These are phyloP conservation scores for Arthrinium phaeospermum DNA, from an alignment of 2,329 filamentous ascomycete genomes.

Conservation along the genomic window DNA sequence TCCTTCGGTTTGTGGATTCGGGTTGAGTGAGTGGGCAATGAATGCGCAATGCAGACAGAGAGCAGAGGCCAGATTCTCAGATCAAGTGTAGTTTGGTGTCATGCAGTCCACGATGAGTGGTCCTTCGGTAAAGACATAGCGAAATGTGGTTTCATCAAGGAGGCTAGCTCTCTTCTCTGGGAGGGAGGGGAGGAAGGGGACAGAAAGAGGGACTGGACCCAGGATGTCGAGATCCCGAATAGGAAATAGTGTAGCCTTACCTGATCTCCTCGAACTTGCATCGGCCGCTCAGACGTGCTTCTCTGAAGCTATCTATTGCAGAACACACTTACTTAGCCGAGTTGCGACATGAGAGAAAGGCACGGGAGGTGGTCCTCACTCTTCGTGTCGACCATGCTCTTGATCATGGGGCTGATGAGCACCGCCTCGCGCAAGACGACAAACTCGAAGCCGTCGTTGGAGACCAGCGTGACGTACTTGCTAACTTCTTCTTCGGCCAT, in stretches of 20 bases:
- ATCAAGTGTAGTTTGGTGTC: conserved; percentile 69
- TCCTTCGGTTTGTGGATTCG: background rate
- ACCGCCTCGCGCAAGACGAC: conserved; percentile 75
- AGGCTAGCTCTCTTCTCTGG: conserved; percentile 19
- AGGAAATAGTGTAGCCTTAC: conserved; percentile 52
- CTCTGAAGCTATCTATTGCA: conserved; percentile 64
- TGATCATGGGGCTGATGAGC: conserved; percentile 73
- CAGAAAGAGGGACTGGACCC: conserved; percentile 4
- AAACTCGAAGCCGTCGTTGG: conserved; percentile 78
- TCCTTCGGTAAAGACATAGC: conserved; percentile 56
- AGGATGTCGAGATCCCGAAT: background rate
- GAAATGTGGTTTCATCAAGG: conserved; percentile 47
- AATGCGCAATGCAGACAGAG: conserved; percentile 20
- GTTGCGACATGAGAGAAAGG: conserved; percentile 22
- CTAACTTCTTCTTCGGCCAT: conserved; percentile 38
- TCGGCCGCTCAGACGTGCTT: conserved; percentile 64
- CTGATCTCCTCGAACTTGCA: conserved; percentile 76
- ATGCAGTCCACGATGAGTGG: conserved; percentile 51
- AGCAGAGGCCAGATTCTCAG: conserved; percentile 49
- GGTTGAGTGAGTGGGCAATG: conserved; percentile 25
- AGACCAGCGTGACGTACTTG: conserved; percentile 80
- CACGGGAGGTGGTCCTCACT: conserved; percentile 51
- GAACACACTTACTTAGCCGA: conserved; percentile 15
- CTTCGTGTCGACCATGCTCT: conserved; percentile 74
- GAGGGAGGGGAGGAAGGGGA: background rate